Evolutionary conservation across 768 basidiomycete genomes (phyloP).

Genomic region (Coprinopsis strossmayeri): DNA sequence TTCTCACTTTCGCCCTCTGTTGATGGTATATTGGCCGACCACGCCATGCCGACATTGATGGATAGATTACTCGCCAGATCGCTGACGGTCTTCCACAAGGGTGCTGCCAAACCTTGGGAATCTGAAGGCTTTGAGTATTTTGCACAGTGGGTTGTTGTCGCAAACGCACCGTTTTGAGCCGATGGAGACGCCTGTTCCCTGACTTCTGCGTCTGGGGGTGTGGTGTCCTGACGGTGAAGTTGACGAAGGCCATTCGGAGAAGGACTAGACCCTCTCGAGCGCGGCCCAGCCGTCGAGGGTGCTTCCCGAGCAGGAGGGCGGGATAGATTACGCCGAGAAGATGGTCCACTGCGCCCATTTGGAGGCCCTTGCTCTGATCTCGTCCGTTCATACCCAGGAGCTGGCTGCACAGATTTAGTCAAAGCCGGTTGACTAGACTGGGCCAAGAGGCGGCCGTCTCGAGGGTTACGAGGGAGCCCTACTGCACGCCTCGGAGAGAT

Average conservation of each 20-base stretch:
- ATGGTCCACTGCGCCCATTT: background rate
- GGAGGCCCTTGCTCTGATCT: too few species aligned
- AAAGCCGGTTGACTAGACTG: background rate
- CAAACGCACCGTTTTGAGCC: too few species aligned
- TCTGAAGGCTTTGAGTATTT: background rate
- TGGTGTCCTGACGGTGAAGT: too few species aligned
- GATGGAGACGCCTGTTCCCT: too few species aligned
- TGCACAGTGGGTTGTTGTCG: too few species aligned
- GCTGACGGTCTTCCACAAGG: slow-evolving; percentile 54
- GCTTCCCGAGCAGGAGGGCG: background rate
- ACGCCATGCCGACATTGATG: slow-evolving; percentile 52
- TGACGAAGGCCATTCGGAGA: too few species aligned
- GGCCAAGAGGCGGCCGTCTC: background rate
- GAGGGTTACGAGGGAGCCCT: slow-evolving; percentile 4
- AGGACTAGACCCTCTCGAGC: too few species aligned
- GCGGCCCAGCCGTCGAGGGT: too few species aligned
- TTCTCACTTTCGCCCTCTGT: slow-evolving; percentile 39
- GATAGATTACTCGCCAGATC: slow-evolving; percentile 45
- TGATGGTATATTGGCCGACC: slow-evolving; percentile 37
- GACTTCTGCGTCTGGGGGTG: too few species aligned
- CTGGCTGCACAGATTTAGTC: too few species aligned
- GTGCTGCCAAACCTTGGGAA: background rate
- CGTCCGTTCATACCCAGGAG: too few species aligned
- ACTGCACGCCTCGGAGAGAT: background rate
- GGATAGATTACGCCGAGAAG: background rate